phyloP scores from a whole-genome alignment of 2,329 filamentous ascomycete species.

The Trichoderma sp. region DNA sequence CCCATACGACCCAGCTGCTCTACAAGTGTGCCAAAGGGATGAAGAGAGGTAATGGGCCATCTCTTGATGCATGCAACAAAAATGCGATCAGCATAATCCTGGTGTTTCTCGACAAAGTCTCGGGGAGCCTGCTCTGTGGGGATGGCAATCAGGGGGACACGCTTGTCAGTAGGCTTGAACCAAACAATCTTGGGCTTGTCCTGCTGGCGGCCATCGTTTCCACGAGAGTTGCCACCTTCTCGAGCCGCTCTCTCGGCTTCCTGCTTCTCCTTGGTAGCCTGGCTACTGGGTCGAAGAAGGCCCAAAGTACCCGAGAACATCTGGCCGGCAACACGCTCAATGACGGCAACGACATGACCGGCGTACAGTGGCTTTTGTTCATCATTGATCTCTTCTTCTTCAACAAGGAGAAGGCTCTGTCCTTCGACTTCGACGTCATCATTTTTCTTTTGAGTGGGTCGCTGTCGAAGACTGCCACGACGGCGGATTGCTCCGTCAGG shows the following conservation, averaged over 20 bases:
- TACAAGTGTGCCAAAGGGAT: slow-evolving; percentile 96
- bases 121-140: slow-evolving; percentile 96
- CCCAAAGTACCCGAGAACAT: slow-evolving; percentile 99
- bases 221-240: slow-evolving; percentile 71
- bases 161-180: slow-evolving; percentile 99
- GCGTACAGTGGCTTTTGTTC: slow-evolving; percentile 97
- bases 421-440: slow-evolving; percentile 99
- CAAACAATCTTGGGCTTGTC: slow-evolving; percentile 99
- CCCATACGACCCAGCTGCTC: slow-evolving; percentile 98
- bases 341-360: slow-evolving; percentile 94
- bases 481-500: slow-evolving; percentile 85
- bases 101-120: slow-evolving; percentile 98
- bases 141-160: slow-evolving; percentile 95
- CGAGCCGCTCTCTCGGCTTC: slow-evolving; percentile 92
- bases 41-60: slow-evolving; percentile 99
- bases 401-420: slow-evolving; percentile 92
- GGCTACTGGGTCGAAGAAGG: slow-evolving; percentile 90
- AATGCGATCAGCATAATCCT: slow-evolving; percentile 95
- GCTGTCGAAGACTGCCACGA: slow-evolving; percentile 91
- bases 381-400: slow-evolving; percentile 98
- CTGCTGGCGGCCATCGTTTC: slow-evolving; percentile 76
- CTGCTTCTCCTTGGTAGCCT: slow-evolving; percentile 99
- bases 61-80: slow-evolving; percentile 99
- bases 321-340: slow-evolving; percentile 94
- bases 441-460: slow-evolving; percentile 99